Evolutionary conservation across 768 basidiomycete species (phyloP).

Genomic region (Russula sp.): DNA sequence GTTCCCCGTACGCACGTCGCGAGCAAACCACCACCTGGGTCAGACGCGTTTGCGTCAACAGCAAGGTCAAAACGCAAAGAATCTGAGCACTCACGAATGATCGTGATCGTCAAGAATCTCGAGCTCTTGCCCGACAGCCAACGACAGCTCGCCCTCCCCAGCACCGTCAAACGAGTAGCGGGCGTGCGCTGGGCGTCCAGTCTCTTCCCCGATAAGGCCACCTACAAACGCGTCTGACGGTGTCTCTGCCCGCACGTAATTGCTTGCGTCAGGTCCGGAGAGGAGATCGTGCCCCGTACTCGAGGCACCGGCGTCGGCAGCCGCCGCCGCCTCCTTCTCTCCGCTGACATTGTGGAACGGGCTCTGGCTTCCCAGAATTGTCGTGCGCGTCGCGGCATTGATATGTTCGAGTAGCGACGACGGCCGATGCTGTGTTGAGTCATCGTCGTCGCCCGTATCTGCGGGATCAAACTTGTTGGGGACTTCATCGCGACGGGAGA

Average conservation of each 20-base stretch:
- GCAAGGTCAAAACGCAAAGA: background rate
- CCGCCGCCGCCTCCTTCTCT: slow-evolving; percentile 55
- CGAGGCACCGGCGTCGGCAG: slow-evolving; percentile 31
- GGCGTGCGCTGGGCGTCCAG: slow-evolving; percentile 69
- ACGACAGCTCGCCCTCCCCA: slow-evolving; percentile 71
- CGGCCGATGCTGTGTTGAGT: slow-evolving; percentile 64
- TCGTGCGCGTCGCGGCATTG: slow-evolving; percentile 81
- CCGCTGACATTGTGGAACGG: slow-evolving; percentile 34
- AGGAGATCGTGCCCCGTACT: slow-evolving; percentile 46
- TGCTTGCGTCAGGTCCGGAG: slow-evolving; percentile 61
- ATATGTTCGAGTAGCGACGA: slow-evolving; percentile 88
- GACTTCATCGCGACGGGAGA: slow-evolving; percentile 75
- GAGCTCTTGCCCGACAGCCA: slow-evolving; percentile 63
- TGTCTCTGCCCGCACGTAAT: slow-evolving; percentile 75
- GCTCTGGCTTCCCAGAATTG: slow-evolving; percentile 57
- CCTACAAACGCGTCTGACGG: slow-evolving; percentile 67
- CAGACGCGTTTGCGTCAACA: slow-evolving; percentile 15
- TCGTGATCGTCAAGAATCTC: slow-evolving; percentile 78
- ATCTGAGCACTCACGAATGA: slow-evolving; percentile 51
- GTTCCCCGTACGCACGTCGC: slow-evolving; percentile 68
- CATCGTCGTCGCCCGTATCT: slow-evolving; percentile 72
- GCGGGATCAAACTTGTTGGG: slow-evolving; percentile 53
- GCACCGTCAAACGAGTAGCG: slow-evolving; percentile 77
- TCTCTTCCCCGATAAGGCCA: slow-evolving; percentile 48
- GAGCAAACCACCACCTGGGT: slow-evolving; percentile 88